These are phyloP conservation scores for Solanum rostratum DNA, from an alignment of 257 asterid genomes.

Conservation along the genomic window DNA sequence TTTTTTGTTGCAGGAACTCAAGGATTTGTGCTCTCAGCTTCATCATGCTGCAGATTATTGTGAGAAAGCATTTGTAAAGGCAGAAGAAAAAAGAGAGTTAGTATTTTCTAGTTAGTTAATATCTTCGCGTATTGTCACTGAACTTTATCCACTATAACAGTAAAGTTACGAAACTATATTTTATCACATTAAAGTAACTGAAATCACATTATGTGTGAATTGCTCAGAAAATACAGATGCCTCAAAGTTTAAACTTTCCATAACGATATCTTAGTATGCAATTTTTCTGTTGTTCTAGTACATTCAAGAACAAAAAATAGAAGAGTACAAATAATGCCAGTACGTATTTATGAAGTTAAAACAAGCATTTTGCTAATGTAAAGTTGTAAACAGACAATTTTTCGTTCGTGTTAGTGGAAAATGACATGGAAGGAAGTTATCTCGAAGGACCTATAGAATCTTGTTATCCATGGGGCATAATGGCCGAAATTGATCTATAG, in stretches of 20 bases:
- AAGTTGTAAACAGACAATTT: too few relatives aligned
- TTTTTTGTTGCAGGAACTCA: slow-evolving; percentile 43
- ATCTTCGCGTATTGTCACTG: neutral
- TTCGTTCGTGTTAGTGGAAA: neutral
- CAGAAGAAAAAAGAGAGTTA: slow-evolving; percentile 35
- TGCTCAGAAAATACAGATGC: too few relatives aligned
- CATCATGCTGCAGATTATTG: slow-evolving; percentile 60
- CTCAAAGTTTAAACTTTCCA: too few relatives aligned
- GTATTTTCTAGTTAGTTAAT: neutral
- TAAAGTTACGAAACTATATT: neutral
- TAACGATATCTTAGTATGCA: neutral
- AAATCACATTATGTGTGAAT: too few relatives aligned
- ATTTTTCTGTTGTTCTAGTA: neutral
- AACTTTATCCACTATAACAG: neutral
- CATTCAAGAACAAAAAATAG: neutral
- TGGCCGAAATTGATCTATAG: neutral
- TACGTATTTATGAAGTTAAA: neutral
- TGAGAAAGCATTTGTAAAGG: slow-evolving; percentile 32
- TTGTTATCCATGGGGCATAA: too few relatives aligned
- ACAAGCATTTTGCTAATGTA: too few relatives aligned
- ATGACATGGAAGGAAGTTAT: neutral
- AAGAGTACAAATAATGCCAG: neutral
- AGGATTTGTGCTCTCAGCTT: slow-evolving; percentile 48
- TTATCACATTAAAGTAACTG: neutral
- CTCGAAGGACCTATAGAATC: neutral